These are phyloP conservation scores for Wallemia hederae DNA, from an alignment of 1,284 basidiomycete species.

Conservation along the genomic window DNA sequence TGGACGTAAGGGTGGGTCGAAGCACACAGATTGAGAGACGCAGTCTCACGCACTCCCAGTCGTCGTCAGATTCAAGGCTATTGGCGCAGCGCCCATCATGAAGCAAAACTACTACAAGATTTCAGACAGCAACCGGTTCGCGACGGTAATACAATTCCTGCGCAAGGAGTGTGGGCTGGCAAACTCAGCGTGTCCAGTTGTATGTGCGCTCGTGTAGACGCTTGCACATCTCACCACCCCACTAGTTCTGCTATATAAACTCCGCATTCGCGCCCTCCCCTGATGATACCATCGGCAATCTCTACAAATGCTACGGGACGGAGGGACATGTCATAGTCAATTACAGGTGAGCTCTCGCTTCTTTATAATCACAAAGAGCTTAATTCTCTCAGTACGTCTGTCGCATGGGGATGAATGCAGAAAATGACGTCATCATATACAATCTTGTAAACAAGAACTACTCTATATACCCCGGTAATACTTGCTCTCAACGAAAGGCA, in stretches of 20 bases:
- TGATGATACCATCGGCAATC: constrained; percentile 68
- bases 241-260: constrained; percentile 89
- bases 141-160: constrained; percentile 80
- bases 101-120: constrained; percentile 97
- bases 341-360: constrained; percentile 38
- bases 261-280: constrained; percentile 83
- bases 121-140: constrained; percentile 74
- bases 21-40: background rate
- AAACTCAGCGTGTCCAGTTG: constrained; percentile 58
- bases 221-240: background rate
- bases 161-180: constrained; percentile 62
- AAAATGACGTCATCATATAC: background rate
- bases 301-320: constrained; percentile 54
- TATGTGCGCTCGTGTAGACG: constrained; percentile 20
- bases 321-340: constrained; percentile 86
- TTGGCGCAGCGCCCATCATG: constrained; percentile 97
- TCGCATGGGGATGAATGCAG: background rate
- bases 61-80: constrained; percentile 87
- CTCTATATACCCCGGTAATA: constrained; percentile 33
- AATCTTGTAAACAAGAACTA: background rate
- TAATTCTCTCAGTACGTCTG: background rate
- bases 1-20: background rate
- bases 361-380: background rate
- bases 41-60: constrained; percentile 23
- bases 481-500: constrained; percentile 46